Evolutionary conservation across 192 early-diverging fungal genomes (phyloP).

Genomic region (Coemansia sp.): DNA sequence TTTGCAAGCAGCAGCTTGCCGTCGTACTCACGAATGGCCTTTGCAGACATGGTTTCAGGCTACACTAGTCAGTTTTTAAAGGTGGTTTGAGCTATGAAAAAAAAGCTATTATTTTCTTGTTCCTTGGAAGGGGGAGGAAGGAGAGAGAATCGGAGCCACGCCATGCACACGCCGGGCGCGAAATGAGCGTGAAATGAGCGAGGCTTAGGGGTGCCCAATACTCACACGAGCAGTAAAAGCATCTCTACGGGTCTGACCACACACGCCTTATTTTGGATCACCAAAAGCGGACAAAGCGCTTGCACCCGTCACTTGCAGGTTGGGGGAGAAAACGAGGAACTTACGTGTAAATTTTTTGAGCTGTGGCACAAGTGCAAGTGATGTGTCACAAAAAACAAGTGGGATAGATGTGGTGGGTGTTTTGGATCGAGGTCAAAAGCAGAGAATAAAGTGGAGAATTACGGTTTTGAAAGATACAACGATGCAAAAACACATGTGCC

Average conservation of each 20-base stretch:
- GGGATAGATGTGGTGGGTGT: neutral
- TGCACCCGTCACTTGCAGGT: neutral
- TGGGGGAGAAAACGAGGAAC: neutral
- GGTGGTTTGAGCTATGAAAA: neutral
- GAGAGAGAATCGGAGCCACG: neutral
- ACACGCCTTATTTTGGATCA: neutral
- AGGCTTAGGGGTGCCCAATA: neutral
- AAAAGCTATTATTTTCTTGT: no score
- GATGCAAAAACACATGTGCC: no score
- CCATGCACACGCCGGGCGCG: neutral
- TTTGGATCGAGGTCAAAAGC: neutral
- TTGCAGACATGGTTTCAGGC: conserved; percentile 69
- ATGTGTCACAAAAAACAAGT: neutral
- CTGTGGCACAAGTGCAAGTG: neutral
- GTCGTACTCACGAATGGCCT: conserved; percentile 96
- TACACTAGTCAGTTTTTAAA: no score
- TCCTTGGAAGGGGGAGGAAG: neutral
- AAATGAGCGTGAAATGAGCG: neutral
- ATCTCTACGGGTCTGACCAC: neutral
- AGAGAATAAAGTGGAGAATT: neutral
- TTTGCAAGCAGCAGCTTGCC: conserved; percentile 95
- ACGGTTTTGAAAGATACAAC: no score
- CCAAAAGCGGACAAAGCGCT: neutral
- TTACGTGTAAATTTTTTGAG: conserved; percentile 2
- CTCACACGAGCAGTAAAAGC: neutral